Conservation (phyloP, 495 filamentous ascomycete genomes). For the Aspergillus panamensis region DNA sequence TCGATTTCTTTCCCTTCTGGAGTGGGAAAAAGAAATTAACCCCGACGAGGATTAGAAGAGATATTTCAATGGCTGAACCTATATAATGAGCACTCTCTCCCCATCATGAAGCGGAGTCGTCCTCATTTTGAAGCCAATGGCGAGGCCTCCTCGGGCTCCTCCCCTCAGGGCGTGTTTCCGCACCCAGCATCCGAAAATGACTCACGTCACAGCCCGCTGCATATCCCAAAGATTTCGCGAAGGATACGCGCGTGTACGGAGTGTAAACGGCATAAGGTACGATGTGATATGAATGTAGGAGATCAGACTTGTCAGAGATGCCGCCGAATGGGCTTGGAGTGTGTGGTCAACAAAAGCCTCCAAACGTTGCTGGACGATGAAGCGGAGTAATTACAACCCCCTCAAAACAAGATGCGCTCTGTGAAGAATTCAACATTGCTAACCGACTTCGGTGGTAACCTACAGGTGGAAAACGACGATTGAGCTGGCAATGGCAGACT, state of each 20-base stretch:
- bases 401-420: slow-evolving; percentile 6
- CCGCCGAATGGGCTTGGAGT: slow-evolving; percentile 49
- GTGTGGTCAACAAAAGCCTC: slow-evolving; percentile 53
- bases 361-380: slow-evolving; percentile 53
- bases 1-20: background rate
- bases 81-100: slow-evolving; percentile 15
- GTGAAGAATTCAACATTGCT: slow-evolving; percentile 2
- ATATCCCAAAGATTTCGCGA: slow-evolving; percentile 54
- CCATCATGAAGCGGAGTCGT: slow-evolving; percentile 46
- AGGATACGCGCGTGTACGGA: slow-evolving; percentile 55
- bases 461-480: slow-evolving; percentile 46
- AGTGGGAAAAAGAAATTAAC: background rate
- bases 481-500: slow-evolving; percentile 45
- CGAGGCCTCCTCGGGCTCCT: slow-evolving; percentile 39
- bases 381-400: slow-evolving; percentile 35
- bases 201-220: slow-evolving; percentile 24
- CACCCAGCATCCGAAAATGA: slow-evolving; percentile 31
- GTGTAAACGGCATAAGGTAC: slow-evolving; percentile 53
- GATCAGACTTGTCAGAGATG: slow-evolving; percentile 48
- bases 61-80: background rate
- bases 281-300: slow-evolving; percentile 49
- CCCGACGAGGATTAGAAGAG: background rate
- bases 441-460: background rate
- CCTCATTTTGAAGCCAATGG: slow-evolving; percentile 45
- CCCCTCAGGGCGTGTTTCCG: slow-evolving; percentile 29